A percentile compares a stretch with the other conserved stretches of the same genome.
These are phyloP conservation scores for Jaminaea rosea DNA, from an alignment of 1,284 basidiomycete genomes.

Conservation along the genomic window DNA sequence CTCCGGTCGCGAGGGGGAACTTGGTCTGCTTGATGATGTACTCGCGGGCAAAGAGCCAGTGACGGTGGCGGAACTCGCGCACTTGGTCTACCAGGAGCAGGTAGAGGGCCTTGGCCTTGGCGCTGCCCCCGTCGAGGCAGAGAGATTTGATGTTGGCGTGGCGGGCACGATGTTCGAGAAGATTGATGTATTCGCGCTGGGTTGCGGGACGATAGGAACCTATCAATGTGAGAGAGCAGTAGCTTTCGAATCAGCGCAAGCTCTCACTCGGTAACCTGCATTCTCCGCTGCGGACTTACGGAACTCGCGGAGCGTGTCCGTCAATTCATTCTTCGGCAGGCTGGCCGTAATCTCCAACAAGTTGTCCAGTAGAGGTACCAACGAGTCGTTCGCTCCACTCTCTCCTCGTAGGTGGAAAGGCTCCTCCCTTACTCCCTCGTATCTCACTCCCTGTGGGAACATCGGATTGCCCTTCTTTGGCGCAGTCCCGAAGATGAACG, in stretches of 20 bases:
- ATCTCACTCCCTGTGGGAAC: conserved; percentile 42
- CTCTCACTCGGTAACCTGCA: too few relatives aligned
- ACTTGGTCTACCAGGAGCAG: conserved; percentile 39
- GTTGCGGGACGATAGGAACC: conserved; percentile 37
- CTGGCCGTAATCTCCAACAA: conserved; percentile 39
- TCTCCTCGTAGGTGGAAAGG: conserved; percentile 32
- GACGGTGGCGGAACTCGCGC: conserved; percentile 38
- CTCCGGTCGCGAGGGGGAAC: conserved; percentile 41
- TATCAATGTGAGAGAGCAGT: too few relatives aligned
- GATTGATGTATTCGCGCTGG: conserved; percentile 29
- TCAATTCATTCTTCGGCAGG: conserved; percentile 40
- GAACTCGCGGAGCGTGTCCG: conserved; percentile 40
- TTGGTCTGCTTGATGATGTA: conserved; percentile 39
- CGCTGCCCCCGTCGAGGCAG: conserved; percentile 14
- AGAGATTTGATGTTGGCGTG: conserved; percentile 19
- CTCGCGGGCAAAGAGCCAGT: conserved; percentile 39
- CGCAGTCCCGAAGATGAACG: conserved; percentile 43
- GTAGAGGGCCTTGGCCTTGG: conserved; percentile 30
- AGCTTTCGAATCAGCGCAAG: too few relatives aligned
- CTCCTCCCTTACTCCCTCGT: conserved; percentile 28
- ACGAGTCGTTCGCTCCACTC: conserved; percentile 30
- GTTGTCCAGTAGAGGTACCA: conserved; percentile 39
- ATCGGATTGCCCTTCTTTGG: conserved; percentile 38
- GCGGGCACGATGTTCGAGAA: conserved; percentile 29
- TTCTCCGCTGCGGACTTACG: too few relatives aligned